phyloP scores from a whole-genome alignment of 2,329 filamentous ascomycete species.

The Epichloe elymi region DNA sequence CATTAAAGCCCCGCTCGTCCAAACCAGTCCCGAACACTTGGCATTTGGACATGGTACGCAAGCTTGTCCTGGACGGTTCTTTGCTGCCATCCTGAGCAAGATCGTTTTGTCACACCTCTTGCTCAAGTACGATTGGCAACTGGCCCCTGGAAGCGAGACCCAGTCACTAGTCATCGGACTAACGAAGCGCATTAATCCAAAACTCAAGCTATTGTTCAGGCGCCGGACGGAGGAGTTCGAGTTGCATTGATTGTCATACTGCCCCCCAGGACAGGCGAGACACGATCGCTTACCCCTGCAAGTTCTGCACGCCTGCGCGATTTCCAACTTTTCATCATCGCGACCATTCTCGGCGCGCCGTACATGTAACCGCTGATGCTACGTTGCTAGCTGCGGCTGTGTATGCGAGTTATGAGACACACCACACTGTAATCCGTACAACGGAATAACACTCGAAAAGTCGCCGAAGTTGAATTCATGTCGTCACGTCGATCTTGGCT shows the following conservation, averaged over 20 bases:
- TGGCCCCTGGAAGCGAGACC: background rate
- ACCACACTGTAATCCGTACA: no score
- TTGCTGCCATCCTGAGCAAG: constrained; percentile 5
- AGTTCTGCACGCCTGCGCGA: no score
- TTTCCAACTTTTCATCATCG: no score
- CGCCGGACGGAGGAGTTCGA: constrained; percentile 6
- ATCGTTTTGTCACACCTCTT: constrained; percentile 5
- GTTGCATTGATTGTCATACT: background rate
- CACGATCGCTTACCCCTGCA: background rate
- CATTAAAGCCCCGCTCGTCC: constrained; percentile 5
- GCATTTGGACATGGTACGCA: constrained; percentile 7
- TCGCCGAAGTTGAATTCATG: no score
- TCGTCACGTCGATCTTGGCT: no score
- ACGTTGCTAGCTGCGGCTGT: background rate
- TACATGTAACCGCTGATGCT: background rate
- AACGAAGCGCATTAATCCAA: constrained; percentile 6
- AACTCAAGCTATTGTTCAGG: constrained; percentile 1
- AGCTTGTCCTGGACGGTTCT: constrained; percentile 7
- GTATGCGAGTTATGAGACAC: background rate
- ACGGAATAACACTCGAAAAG: no score
- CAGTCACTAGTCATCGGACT: constrained; percentile 4
- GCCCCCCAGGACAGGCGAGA: background rate
- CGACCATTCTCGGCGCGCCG: background rate
- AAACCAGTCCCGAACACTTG: constrained; percentile 6
- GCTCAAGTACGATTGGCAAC: constrained; percentile 7